Base-by-base conservation (phyloP, 176 grass and related monocot genomes). In the Microstegium vimineum region DNA sequence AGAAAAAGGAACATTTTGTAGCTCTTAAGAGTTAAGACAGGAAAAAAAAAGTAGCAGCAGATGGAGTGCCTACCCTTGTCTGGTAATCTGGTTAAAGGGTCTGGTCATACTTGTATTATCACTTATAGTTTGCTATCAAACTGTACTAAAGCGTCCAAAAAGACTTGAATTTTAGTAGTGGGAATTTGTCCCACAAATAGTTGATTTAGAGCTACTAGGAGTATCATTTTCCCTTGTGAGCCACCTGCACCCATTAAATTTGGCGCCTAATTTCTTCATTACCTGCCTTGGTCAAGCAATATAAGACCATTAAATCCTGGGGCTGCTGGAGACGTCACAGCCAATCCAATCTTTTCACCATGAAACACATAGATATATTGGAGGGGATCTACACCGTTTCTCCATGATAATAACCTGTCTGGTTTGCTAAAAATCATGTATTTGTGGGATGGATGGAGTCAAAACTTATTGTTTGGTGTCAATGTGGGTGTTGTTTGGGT, bases 31-130 rank as follows among this genome's bases (percentile, higher is more conserved):
- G 51, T 54, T 22, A 76, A 40, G 36, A 76, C 33, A 61, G 8
- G 51, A 22, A 54, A 54, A 56, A n/a, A n/a, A 27, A 61, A 10
- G 52, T 15, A 76, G 54, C 49, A 40, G 34, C 51, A 17, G 17
- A 61, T 37, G n/a, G 13, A 30, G 36, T 51, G 20, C 16, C 22
- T 78, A 59, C 59, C 84, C 36, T 73, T 36, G 66, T 56, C 42
- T 61, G 11, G 47, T 68, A 45, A 49, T 5, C 6, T 51, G 47
- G 41, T 73, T 46, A 16, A 46, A 46, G 43, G 43, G 23, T 84
- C 62, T 69, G 47, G 37, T 43, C 45, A 74, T 84, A 46, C 52
- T 43, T 73, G 27, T 6, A 77, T 78, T 72, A n/a, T 49, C 51
- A 60, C 35, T 69, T 75, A 62, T 40, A 66, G 43, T 26, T 63